These are phyloP conservation scores for Porphyrellus cyaneotinctus DNA, from an alignment of 768 basidiomycete genomes.

Conservation along the genomic window DNA sequence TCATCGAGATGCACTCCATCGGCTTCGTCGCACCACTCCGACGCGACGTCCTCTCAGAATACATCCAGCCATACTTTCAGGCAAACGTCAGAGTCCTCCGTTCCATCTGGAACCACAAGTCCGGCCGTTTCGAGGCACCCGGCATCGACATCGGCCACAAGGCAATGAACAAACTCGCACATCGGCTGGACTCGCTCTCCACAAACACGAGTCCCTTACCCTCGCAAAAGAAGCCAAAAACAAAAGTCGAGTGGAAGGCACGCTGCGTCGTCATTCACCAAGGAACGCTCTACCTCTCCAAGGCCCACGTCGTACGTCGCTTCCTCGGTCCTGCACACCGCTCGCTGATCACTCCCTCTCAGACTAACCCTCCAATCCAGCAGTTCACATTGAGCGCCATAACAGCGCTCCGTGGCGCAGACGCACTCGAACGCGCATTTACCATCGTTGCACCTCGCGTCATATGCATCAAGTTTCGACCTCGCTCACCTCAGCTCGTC, in stretches of 20 bases:
- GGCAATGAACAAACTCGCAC: conserved; percentile 14
- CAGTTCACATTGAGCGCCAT: conserved; percentile 39
- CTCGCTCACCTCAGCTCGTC: not conserved
- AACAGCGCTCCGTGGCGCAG: conserved; percentile 41
- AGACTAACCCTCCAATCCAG: conserved; percentile 41
- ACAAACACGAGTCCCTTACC: conserved; percentile 5
- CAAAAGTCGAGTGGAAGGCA: conserved; percentile 57
- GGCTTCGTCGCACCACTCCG: conserved; percentile 42
- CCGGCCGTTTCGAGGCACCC: conserved; percentile 27
- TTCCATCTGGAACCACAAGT: conserved; percentile 34
- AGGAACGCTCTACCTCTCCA: conserved; percentile 52
- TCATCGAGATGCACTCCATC: conserved; percentile 62
- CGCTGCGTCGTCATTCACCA: conserved; percentile 60
- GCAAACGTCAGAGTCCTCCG: conserved; percentile 51
- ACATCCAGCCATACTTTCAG: conserved; percentile 58
- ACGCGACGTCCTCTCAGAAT: conserved; percentile 37
- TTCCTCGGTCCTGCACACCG: conserved; percentile 2
- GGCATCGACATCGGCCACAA: conserved; percentile 6
- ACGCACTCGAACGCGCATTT: conserved; percentile 36
- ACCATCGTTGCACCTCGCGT: conserved; percentile 27
- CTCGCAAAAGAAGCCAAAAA: conserved; percentile 27
- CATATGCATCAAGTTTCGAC: conserved; percentile 40
- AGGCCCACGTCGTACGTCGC: conserved; percentile 45
- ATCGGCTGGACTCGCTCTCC: conserved; percentile 7
- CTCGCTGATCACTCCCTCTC: conserved; percentile 3